Evolutionary conservation across 2,329 filamentous ascomycete genomes (phyloP).

Genomic region (Microcyclospora pomicola): DNA sequence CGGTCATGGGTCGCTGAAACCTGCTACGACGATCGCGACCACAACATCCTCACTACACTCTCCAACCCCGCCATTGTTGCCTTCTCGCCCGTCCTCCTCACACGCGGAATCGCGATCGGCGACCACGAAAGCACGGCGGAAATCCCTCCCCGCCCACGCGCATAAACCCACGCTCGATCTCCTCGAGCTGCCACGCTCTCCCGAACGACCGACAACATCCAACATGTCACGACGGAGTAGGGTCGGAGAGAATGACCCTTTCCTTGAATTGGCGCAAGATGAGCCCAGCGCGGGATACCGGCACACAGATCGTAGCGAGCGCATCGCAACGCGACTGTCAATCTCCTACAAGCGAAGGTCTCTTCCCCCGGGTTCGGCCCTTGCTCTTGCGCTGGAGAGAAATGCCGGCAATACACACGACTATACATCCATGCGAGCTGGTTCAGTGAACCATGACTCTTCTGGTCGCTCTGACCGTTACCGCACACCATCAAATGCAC

Average conservation of each 20-base stretch:
- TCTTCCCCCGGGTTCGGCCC: slow-evolving; percentile 2
- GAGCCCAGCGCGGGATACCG: neutral
- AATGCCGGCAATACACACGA: slow-evolving; percentile 9
- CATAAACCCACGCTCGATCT: too few species aligned
- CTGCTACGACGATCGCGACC: too few species aligned
- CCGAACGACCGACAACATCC: too few species aligned
- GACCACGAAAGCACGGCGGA: too few species aligned
- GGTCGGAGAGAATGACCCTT: slow-evolving; percentile 5
- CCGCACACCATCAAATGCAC: slow-evolving; percentile 10
- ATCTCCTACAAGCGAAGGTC: slow-evolving; percentile 32
- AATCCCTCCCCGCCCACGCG: too few species aligned
- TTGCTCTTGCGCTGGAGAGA: slow-evolving; percentile 4
- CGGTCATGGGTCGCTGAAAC: too few species aligned
- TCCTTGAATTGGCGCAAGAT: slow-evolving; percentile 9
- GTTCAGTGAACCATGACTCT: slow-evolving; percentile 4
- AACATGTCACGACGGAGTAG: neutral
- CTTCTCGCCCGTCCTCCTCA: too few species aligned
- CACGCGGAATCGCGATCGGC: too few species aligned
- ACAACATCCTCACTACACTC: too few species aligned
- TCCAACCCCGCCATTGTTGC: too few species aligned
- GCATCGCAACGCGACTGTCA: slow-evolving; percentile 22
- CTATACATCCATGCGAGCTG: too few species aligned
- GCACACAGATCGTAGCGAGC: slow-evolving; percentile 1
- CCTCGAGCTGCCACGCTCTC: too few species aligned
- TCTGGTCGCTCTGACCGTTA: slow-evolving; percentile 9